Conservation (phyloP, 140 eudicot species). For the Bidens hawaiensis region DNA sequence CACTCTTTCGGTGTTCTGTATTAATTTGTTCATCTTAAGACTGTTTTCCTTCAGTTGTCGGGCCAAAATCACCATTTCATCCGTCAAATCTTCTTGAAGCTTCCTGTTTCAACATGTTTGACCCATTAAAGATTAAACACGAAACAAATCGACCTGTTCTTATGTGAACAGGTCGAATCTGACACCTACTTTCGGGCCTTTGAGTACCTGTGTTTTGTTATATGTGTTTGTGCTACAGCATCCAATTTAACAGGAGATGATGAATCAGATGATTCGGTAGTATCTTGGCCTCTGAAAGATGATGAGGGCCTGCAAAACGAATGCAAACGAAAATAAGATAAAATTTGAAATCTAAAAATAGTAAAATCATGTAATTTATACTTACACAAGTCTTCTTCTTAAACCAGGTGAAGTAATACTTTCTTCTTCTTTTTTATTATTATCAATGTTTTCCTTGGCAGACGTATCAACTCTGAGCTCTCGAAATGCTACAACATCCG, state of each 20-base stretch:
- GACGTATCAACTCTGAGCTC: conserved; percentile 41
- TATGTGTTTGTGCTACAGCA: conserved; percentile 64
- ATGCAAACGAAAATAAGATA: conserved; percentile 3
- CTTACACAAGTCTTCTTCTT: conserved; percentile 81
- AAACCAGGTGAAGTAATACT: conserved; percentile 47
- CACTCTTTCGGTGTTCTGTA: conserved; percentile 75
- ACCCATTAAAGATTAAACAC: not conserved
- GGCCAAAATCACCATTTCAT: conserved; percentile 91
- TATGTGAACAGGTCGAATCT: not conserved
- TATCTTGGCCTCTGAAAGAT: conserved; percentile 38
- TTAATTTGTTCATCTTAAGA: conserved; percentile 69
- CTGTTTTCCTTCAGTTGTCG: conserved; percentile 86
- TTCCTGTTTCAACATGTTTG: conserved; percentile 37
- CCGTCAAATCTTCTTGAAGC: conserved; percentile 96
- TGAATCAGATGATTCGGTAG: conserved; percentile 38
- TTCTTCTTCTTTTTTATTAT: conserved; percentile 39
- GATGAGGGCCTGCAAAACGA: conserved; percentile 41
- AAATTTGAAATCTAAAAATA: not conserved
- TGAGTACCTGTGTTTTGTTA: conserved; percentile 76
- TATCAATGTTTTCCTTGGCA: conserved; percentile 28
- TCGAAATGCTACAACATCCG: conserved; percentile 27
- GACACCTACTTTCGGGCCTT: not conserved
- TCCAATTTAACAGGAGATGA: conserved; percentile 67
- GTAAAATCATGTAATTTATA: conserved; percentile 3
- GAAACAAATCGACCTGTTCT: no score